phyloP scores from a whole-genome alignment of 345 rosid genomes.

The Populus euphratica region DNA sequence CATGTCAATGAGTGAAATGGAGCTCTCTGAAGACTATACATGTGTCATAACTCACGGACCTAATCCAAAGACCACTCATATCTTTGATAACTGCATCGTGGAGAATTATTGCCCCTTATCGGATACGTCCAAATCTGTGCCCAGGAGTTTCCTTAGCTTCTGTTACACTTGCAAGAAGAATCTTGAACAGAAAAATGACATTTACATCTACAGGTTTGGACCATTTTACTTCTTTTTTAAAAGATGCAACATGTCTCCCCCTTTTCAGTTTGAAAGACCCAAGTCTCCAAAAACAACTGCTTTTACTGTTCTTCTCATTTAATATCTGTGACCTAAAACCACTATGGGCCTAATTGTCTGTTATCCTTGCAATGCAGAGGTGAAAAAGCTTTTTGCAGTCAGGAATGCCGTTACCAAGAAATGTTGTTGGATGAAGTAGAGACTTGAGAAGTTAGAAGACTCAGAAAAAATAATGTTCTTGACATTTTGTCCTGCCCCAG shows the following conservation, averaged over 20 bases:
- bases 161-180: constrained; percentile 73
- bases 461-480: neutral
- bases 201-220: constrained; percentile 72
- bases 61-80: constrained; percentile 74
- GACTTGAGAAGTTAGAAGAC: neutral
- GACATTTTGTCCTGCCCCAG: neutral
- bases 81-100: constrained; percentile 69
- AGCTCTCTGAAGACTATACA: constrained; percentile 81
- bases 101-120: constrained; percentile 32
- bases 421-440: constrained; percentile 52
- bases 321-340: neutral
- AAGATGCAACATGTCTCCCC: neutral
- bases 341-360: neutral
- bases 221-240: neutral
- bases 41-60: constrained; percentile 73
- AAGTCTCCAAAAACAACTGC: neutral
- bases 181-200: constrained; percentile 54
- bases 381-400: constrained; percentile 78
- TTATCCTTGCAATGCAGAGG: constrained; percentile 49
- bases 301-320: neutral
- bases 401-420: constrained; percentile 70
- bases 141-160: constrained; percentile 46
- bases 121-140: constrained; percentile 10
- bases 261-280: neutral
- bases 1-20: constrained; percentile 52